These are phyloP conservation scores for Musa balbisiana DNA, from an alignment of 202 grass and related monocot genomes.

Conservation along the genomic window DNA sequence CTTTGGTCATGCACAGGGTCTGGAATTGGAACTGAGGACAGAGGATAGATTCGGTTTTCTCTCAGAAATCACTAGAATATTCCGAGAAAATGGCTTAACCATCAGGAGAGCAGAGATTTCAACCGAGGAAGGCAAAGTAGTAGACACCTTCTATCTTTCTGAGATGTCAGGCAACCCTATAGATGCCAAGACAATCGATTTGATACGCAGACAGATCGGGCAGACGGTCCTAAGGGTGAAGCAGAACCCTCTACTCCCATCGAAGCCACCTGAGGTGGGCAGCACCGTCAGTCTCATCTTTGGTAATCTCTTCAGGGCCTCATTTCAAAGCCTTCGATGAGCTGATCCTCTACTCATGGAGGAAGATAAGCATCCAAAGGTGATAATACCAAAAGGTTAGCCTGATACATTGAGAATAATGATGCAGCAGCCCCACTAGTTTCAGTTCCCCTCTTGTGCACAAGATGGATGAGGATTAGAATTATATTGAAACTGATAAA, in stretches of 20 bases:
- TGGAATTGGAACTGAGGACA: constrained; percentile 18
- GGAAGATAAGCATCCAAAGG: neutral
- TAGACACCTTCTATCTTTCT: constrained; percentile 14
- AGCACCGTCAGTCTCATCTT: neutral
- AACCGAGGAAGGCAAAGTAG: neutral
- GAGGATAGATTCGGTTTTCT: constrained; percentile 16
- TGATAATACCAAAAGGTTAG: too few species aligned
- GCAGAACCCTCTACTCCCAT: neutral
- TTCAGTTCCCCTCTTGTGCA: too few species aligned
- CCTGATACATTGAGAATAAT: too few species aligned
- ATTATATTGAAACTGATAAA: neutral
- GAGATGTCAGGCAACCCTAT: constrained; percentile 10
- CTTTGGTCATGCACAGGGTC: neutral
- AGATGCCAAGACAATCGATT: constrained; percentile 16
- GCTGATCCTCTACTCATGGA: neutral
- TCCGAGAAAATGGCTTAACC: constrained; percentile 13
- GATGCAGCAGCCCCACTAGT: too few species aligned
- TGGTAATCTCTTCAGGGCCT: constrained; percentile 1
- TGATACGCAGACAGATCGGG: neutral
- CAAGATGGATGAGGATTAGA: neutral
- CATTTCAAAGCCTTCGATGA: constrained; percentile 6
- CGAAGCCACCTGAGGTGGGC: neutral
- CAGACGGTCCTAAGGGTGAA: constrained; percentile 5
- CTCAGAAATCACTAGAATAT: constrained; percentile 16
- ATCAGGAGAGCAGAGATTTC: constrained; percentile 13